Base-by-base conservation (phyloP, 306 rosid species). In the Arachis stenosperma region DNA sequence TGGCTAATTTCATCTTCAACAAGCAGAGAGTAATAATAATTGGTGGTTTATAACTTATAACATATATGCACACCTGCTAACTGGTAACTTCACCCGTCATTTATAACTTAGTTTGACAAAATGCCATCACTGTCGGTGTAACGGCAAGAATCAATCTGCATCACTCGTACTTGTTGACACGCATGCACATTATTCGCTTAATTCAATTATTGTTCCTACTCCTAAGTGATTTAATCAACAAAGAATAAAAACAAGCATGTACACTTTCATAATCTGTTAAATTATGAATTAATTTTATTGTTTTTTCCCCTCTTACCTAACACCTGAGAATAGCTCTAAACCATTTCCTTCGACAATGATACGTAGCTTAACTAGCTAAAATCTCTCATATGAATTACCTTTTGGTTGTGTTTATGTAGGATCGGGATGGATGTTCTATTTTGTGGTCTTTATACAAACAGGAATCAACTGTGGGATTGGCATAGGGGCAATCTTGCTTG, bases 401-500 rank as follows among this genome's bases (percentile, higher is more conserved):
- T 46, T 46, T 42, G 46, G 8, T 5, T 71, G 9, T 3, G 29
- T 6, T n/a, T 48, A 65, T 51, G 41, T 75, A 90, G 96, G 96
- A 40, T 84, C 91, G 27, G 96, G 96, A 63, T 86, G 93, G 91
- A 88, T 88, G 91, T 86, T 83, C 79, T 90, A 90, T 61, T 83
- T 90, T 74, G 96, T 90, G 11, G 81, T 88, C 70, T 82, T 81
- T 6, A 83, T 90, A 55, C 96, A 90, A 76, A 85, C 91, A 11
- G 88, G 93, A n/a, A 86, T 90, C 71, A 90, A 90, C 77, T 79
- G 91, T 17, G 96, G 96, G 64, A 78, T 90, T 39, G 91, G 88
- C 74, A 70, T 90, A 17, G 96, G 88, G 56, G 87, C 93, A 22
- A 86, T 90, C 70, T 78, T 90, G 78, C 86, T 90, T 46, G 84